phyloP scores from a whole-genome alignment of 169 alveolate genomes.

The Cryptosporidium viatorum region DNA sequence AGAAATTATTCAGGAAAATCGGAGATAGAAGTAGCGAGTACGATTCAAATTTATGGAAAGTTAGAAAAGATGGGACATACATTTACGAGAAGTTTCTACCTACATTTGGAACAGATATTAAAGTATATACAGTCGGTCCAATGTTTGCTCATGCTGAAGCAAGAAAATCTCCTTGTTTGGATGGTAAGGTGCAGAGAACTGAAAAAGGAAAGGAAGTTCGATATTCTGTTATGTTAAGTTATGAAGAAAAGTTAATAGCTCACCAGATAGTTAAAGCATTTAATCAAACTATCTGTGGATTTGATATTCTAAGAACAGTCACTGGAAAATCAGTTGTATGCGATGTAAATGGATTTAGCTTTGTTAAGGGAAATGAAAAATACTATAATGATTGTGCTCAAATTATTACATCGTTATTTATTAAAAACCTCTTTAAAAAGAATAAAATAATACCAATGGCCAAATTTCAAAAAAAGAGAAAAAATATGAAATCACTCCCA shows the following conservation, averaged over 20 bases:
- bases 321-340: conserved; percentile 94
- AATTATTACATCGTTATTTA: conserved; percentile 13
- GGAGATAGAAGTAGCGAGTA: conserved; percentile 83
- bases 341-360: conserved; percentile 98
- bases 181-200: conserved; percentile 90
- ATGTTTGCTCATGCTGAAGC: conserved; percentile 99
- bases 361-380: conserved; percentile 94
- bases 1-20: conserved; percentile 88
- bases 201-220: conserved; percentile 95
- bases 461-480: neutral
- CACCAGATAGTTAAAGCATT: conserved; percentile 92
- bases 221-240: conserved; percentile 94
- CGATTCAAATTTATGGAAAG: conserved; percentile 78
- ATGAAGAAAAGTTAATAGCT: conserved; percentile 94
- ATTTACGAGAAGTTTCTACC: conserved; percentile 94
- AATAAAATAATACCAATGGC: conserved; percentile 71
- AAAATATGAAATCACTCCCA: conserved; percentile 23
- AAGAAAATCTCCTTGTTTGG: conserved; percentile 95
- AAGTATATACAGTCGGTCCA: conserved; percentile 96
- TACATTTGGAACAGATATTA: conserved; percentile 97
- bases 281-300: conserved; percentile 93
- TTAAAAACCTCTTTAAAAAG: conserved; percentile 43
- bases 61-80: conserved; percentile 91
- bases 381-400: conserved; percentile 94
- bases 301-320: conserved; percentile 92